Conservation (phyloP, 345 rosid genomes). For the Citrus australasica region DNA sequence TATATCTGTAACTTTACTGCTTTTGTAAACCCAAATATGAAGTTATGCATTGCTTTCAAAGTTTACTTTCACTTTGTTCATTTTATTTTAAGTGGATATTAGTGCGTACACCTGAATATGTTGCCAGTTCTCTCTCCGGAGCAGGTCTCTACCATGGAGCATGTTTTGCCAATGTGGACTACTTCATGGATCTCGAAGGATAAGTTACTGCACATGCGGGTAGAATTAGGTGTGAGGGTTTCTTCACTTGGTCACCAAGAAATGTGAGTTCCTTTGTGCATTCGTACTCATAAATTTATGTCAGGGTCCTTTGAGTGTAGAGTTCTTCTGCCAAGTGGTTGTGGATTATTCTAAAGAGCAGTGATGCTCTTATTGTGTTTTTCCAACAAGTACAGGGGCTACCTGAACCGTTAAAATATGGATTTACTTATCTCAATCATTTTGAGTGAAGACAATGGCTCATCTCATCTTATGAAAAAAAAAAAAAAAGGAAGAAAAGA, state of each 20-base stretch:
- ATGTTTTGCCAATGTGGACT: conserved; percentile 62
- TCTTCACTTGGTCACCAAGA: conserved; percentile 62
- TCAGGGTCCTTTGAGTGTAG: not conserved
- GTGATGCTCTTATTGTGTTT: not conserved
- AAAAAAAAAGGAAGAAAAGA: too few species aligned
- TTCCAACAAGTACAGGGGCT: not conserved
- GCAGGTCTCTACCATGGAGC: conserved; percentile 69
- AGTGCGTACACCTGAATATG: conserved; percentile 33
- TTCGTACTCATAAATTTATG: conserved; percentile 3
- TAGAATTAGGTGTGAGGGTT: conserved; percentile 64
- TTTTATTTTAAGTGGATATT: conserved; percentile 4
- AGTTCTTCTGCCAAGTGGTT: not conserved
- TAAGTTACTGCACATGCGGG: conserved; percentile 36
- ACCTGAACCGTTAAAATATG: not conserved
- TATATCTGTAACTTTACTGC: not conserved
- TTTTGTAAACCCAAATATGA: not conserved
- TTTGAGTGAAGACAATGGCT: not conserved
- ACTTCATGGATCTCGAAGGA: conserved; percentile 37
- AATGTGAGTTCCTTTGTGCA: conserved; percentile 46
- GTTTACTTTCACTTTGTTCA: not conserved
- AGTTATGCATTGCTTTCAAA: not conserved
- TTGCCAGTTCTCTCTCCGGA: conserved; percentile 72
- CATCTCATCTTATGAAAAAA: too few species aligned
- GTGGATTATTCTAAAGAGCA: not conserved
- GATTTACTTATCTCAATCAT: not conserved